Base-by-base conservation (phyloP, 768 basidiomycete species). In the Podaxis rugospora region DNA sequence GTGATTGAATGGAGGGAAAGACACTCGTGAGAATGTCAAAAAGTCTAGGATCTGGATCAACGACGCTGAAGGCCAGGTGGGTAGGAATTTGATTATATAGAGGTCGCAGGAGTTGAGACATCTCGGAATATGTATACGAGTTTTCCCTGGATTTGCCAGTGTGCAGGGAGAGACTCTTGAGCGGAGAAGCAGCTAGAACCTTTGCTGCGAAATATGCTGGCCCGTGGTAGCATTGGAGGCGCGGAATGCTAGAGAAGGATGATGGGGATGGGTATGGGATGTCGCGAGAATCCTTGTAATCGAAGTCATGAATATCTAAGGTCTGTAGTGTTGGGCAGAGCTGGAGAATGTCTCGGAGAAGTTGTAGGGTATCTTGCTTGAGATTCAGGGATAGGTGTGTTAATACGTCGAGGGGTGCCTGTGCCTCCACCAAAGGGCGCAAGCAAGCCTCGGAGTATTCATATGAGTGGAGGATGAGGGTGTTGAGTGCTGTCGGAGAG, bases 361-460 rank as follows among this genome's bases (percentile, higher is more conserved):
- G 59, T 16, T 32, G 28, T 11, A 60, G 28, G 18, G 59, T 53
- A 42, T 42, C 28, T 36, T 36, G 25, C 18, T n/a, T 54, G 27
- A 60, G 51, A 35, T 60, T 60, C 11, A 60, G 18, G 18, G 59
- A 60, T 2, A 60, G 51, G 25, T 53, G 21, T 23, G 51, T 60
- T 42, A 60, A 37, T 23, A 23, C n/a, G n/a, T 25, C 36, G 27
- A 60, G 27, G 5, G 51, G 39, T 44, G 44, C 42, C 9, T 53
- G 10, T 9, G 40, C 51, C 11, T 32, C 21, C 13, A 14, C 51
- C 39, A 53, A 35, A 18, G 59, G 59, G n/a, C 28, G 51, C 46
- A 60, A 23, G 28, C 59, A 60, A 5, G 59, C 59, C 42, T 60
- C 59, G 5, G 59, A 60, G 51, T 53, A 53, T 36, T 44, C 51